Evolutionary conservation across 495 filamentous ascomycete genomes (phyloP).

Genomic region (Staphylotrichum tortipilum): DNA sequence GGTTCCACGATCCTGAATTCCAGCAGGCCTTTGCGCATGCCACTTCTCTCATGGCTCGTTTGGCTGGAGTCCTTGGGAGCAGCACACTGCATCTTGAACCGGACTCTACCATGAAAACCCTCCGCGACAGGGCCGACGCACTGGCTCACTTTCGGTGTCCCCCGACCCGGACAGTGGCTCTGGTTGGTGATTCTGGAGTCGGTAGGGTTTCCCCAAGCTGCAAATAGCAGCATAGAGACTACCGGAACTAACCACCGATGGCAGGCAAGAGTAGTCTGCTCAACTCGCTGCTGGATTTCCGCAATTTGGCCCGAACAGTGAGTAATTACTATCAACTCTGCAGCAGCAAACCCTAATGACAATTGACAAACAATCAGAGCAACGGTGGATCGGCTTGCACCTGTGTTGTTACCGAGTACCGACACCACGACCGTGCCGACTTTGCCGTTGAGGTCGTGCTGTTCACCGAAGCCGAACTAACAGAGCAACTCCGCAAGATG

Average conservation of each 20-base stretch:
- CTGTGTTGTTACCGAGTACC: conserved; percentile 35
- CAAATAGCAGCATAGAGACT: no score
- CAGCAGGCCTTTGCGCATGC: conserved; percentile 26
- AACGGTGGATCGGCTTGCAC: conserved; percentile 32
- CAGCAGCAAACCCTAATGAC: neutral
- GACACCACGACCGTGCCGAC: conserved; percentile 23
- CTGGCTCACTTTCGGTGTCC: conserved; percentile 27
- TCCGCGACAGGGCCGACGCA: conserved; percentile 19
- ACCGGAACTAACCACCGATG: neutral
- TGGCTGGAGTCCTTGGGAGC: conserved; percentile 24
- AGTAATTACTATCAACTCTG: no score
- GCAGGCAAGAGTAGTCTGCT: conserved; percentile 35
- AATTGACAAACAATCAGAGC: conserved; percentile 14
- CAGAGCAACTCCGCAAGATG: conserved; percentile 23
- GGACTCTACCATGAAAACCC: conserved; percentile 26
- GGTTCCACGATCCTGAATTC: conserved; percentile 25
- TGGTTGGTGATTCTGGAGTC: conserved; percentile 35
- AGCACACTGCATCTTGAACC: conserved; percentile 22
- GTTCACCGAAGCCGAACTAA: conserved; percentile 26
- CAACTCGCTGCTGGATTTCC: conserved; percentile 30
- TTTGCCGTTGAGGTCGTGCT: conserved; percentile 28
- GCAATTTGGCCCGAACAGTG: conserved; percentile 25
- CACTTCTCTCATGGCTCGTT: conserved; percentile 16
- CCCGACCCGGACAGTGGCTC: conserved; percentile 29
- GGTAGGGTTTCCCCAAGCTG: no score